Evolutionary conservation across 2,329 filamentous ascomycete species (phyloP), one percentile per base, ranked within the genome.

Genomic region (Biscogniauxia marginata): DNA sequence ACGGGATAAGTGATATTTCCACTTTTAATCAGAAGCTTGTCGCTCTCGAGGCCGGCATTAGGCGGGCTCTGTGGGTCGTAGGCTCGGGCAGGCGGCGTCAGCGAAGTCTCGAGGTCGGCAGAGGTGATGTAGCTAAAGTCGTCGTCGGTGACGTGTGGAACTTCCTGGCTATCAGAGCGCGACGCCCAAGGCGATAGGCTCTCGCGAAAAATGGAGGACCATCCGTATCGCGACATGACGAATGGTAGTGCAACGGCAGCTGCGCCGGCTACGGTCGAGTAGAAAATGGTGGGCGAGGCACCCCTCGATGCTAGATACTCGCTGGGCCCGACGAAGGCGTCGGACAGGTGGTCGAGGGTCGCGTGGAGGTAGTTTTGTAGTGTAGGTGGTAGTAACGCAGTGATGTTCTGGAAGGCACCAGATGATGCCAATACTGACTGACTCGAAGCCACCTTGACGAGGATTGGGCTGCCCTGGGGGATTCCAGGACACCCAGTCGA

Each of bases 61-160:
- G 71, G 68, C 2, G 72, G 69, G 34, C 49, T 57, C 20, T 64
- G 71, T 23, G 76, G 72, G 55, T 78, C 75, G 59, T 80, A 78
- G n/a, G 73, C 66, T 70, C 67, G 70, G 52, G 64, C 64, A 61
- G 66, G 72, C 66, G 59, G 63, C 69, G 59, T 67, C 69, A 67
- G 71, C 71, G 61, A 70, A 34, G 76, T 73, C 58, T 84, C 79
- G 43, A 92, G 72, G 66, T 93, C 89, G 66, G 90, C 84, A 23
- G 86, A 86, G n/a, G 89, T 91, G 69, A 93, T 92, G 76, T 93
- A 93, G 70, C 85, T 88, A 72, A 86, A 93, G 75, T 93, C 89
- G 30, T 87, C 84, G 63, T 91, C 88, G 65, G 84, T 89, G 57
- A 93, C 86, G 62, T 85, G 80, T 25, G 85, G 83, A 8, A 80